Percentiles rank a stretch among this genome's conserved stretches.
These are phyloP conservation scores for Zymoseptoria brevis DNA, from an alignment of 2,329 filamentous ascomycete species.

Conservation along the genomic window DNA sequence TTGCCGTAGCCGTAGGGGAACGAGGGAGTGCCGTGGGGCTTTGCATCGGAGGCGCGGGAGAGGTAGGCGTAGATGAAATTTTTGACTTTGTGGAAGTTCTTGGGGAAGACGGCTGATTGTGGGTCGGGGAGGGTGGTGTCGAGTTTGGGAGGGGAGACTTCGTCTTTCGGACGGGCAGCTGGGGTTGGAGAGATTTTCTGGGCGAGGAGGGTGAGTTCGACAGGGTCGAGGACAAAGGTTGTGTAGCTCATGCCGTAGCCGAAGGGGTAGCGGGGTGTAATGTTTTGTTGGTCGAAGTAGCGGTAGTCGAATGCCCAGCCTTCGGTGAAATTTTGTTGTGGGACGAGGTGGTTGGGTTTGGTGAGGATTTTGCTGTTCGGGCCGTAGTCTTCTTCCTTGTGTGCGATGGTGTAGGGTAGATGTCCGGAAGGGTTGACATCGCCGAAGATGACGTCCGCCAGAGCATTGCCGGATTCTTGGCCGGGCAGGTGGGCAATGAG, in stretches of 20 bases:
- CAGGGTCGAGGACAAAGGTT: slow-evolving; percentile 54
- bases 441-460: slow-evolving; percentile 73
- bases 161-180: slow-evolving; percentile 30
- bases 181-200: slow-evolving; percentile 22
- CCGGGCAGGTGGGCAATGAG: slow-evolving; percentile 79
- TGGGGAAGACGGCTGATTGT: slow-evolving; percentile 53
- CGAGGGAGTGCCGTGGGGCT: slow-evolving; percentile 32
- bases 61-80: slow-evolving; percentile 72
- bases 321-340: slow-evolving; percentile 76
- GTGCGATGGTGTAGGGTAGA: slow-evolving; percentile 80
- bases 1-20: slow-evolving; percentile 45
- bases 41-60: slow-evolving; percentile 41
- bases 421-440: slow-evolving; percentile 71
- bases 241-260: slow-evolving; percentile 82
- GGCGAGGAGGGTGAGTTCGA: slow-evolving; percentile 39
- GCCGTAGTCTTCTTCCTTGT: slow-evolving; percentile 67
- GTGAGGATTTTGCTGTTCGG: slow-evolving; percentile 62
- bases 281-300: slow-evolving; percentile 69
- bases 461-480: slow-evolving; percentile 75
- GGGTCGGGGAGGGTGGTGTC: slow-evolving; percentile 48
- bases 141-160: slow-evolving; percentile 47
- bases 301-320: slow-evolving; percentile 86
- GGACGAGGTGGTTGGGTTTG: slow-evolving; percentile 58
- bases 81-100: slow-evolving; percentile 51
- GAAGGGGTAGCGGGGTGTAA: slow-evolving; percentile 74